A percentile compares a stretch with the other conserved stretches of the same genome.
Evolutionary conservation across 345 rosid genomes (phyloP).

Genomic region (Citrus cavaleriei): DNA sequence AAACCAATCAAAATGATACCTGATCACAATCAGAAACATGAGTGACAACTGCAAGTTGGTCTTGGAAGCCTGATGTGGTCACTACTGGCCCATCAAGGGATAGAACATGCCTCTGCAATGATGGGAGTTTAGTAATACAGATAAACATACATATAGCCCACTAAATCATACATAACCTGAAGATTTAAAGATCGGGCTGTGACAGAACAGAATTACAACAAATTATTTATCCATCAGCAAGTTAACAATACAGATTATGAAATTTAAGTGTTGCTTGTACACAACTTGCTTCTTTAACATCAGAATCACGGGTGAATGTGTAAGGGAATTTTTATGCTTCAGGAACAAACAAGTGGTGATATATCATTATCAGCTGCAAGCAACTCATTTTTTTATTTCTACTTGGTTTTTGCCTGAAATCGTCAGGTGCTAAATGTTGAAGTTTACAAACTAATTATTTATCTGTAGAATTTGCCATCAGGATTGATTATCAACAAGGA

Average conservation of each 20-base stretch:
- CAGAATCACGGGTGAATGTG: background rate
- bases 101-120: slow-evolving; percentile 70
- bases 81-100: slow-evolving; percentile 88
- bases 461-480: background rate
- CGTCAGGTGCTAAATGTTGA: background rate
- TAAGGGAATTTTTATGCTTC: background rate
- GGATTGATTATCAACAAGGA: background rate
- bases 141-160: background rate
- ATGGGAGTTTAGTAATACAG: background rate
- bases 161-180: background rate
- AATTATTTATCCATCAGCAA: background rate
- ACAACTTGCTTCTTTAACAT: no score
- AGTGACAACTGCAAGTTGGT: slow-evolving; percentile 76
- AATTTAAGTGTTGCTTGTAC: no score
- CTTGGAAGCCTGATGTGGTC: slow-evolving; percentile 76
- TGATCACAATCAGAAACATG: slow-evolving; percentile 88
- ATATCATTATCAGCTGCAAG: background rate
- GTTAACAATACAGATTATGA: no score
- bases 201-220: background rate
- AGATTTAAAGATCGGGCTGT: background rate
- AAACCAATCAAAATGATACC: slow-evolving; percentile 29
- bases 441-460: background rate
- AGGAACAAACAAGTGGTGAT: background rate
- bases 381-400: background rate
- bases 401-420: background rate